These are phyloP conservation scores for Fusarium papillatum DNA, from an alignment of 2,329 filamentous ascomycete species.

Conservation along the genomic window DNA sequence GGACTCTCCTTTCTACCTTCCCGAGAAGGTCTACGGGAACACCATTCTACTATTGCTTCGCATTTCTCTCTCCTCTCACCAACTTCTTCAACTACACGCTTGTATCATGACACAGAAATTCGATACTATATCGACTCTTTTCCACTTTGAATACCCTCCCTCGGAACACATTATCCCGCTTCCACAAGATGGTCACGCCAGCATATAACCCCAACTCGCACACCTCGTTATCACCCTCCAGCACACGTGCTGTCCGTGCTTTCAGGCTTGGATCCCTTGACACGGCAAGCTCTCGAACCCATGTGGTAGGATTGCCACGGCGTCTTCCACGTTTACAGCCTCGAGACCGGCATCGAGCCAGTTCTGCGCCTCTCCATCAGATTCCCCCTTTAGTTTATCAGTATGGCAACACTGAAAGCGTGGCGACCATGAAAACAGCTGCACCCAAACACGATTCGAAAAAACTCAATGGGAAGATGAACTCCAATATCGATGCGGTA, in stretches of 20 bases:
- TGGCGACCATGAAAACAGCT: neutral
- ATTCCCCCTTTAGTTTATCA: neutral
- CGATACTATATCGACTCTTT: constrained; percentile 4
- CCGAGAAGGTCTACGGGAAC: constrained; percentile 1
- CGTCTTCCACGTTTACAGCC: constrained; percentile 39
- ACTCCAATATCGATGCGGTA: neutral
- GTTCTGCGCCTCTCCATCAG: constrained; percentile 12
- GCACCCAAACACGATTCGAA: neutral
- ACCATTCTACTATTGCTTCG: neutral
- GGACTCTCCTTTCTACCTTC: neutral
- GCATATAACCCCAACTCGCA: constrained; percentile 45
- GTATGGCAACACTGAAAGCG: neutral
- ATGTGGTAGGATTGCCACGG: constrained; percentile 44
- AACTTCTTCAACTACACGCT: constrained; percentile 19
- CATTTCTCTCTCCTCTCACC: neutral
- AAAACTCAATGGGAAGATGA: neutral
- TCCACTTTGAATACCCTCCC: constrained; percentile 40
- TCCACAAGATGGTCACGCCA: constrained; percentile 45
- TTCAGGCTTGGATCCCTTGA: constrained; percentile 31
- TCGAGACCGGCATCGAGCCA: constrained; percentile 12
- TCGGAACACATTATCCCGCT: constrained; percentile 29
- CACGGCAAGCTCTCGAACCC: constrained; percentile 42
- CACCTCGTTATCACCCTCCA: constrained; percentile 32
- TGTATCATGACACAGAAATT: constrained; percentile 24
- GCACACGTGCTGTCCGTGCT: constrained; percentile 18